Conservation (phyloP, 495 filamentous ascomycete genomes). For the Bryoglossum gracile region DNA sequence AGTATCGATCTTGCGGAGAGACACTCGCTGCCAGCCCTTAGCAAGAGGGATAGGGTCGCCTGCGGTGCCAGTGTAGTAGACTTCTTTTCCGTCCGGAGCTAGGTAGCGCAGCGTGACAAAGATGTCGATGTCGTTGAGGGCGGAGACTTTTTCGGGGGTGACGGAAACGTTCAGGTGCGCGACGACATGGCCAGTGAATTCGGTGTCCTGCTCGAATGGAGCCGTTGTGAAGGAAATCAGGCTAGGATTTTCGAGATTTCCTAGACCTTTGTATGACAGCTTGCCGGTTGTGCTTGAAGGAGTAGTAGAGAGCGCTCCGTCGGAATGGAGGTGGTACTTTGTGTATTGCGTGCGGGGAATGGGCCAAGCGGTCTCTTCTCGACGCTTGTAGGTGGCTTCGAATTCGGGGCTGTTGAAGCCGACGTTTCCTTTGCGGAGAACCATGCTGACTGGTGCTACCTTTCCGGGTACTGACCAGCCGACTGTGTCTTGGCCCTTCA, state of each 20-base stretch:
- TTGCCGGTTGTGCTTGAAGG: background rate
- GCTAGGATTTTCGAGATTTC: conserved; percentile 39
- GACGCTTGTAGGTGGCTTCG: conserved; percentile 42
- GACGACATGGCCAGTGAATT: conserved; percentile 60
- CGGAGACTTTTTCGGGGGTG: conserved; percentile 32
- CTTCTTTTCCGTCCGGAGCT: conserved; percentile 44
- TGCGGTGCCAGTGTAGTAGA: conserved; percentile 55
- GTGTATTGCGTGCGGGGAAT: conserved; percentile 54
- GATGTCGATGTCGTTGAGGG: conserved; percentile 49
- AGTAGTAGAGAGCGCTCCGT: conserved; percentile 28
- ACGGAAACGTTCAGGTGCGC: conserved; percentile 55
- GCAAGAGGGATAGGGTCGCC: conserved; percentile 41
- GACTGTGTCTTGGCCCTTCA: conserved; percentile 51
- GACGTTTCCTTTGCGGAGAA: conserved; percentile 53
- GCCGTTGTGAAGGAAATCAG: conserved; percentile 45
- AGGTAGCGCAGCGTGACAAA: conserved; percentile 59
- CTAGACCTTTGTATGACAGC: conserved; percentile 48
- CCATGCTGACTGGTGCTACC: conserved; percentile 47
- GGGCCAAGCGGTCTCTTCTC: conserved; percentile 57
- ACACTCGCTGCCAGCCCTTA: conserved; percentile 53
- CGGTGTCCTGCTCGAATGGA: conserved; percentile 49
- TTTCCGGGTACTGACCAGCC: conserved; percentile 52
- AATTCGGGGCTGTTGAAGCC: conserved; percentile 53
- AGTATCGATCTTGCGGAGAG: conserved; percentile 44
- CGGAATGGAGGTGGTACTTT: conserved; percentile 43